Base-by-base conservation (phyloP, 176 grass and related monocot genomes). In the Dactylis glomerata region DNA sequence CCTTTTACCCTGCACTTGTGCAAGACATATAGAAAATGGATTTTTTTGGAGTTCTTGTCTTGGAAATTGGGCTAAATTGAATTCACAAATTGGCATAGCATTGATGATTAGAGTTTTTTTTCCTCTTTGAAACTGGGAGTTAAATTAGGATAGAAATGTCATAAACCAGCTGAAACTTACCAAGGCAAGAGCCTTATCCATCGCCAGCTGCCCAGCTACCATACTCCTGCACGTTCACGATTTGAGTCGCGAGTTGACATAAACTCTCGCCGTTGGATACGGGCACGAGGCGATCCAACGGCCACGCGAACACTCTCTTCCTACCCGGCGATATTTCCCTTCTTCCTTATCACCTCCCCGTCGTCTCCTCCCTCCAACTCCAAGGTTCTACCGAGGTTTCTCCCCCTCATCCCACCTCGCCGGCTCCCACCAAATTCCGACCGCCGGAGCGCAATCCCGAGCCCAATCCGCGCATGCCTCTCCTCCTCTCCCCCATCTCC, bases 351-450 rank as follows among this genome's bases (percentile, higher is more conserved):
- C 80, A 67, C 16, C 71, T 82, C 27, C 28, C 28, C 24, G 76
- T 75, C 59, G 66, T 52, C 19, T 32, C 69, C 63, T 52, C 47
- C 46, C 33, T 30, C 23, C 34, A 59, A 86, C 33, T 30, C 23
- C 34, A 59, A 86, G 84, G 88, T 86, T 90, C 74, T 90, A 41
- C 79, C 20, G 88, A 58, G 88, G 88, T 86, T 86, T 86, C 56
- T 82, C 80, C 73, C 7, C 59, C 45, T 28, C 26, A 8, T 3
- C 0, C 24, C 31, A 10, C 8, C 5, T 23, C 50, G 14, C n/a
- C 57, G 3, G 11, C 38, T 37, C 27, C 24, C 4, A 3, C 81
- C 56, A 15, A 75, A 69, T 14, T 82, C 34, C 41, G 76, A 42
- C 72, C 14, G 24, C 41, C 69, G 69, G 24, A 46, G 69, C 69